Conservation (phyloP, 2,329 filamentous ascomycete species). For the Trichoderma sp. region DNA sequence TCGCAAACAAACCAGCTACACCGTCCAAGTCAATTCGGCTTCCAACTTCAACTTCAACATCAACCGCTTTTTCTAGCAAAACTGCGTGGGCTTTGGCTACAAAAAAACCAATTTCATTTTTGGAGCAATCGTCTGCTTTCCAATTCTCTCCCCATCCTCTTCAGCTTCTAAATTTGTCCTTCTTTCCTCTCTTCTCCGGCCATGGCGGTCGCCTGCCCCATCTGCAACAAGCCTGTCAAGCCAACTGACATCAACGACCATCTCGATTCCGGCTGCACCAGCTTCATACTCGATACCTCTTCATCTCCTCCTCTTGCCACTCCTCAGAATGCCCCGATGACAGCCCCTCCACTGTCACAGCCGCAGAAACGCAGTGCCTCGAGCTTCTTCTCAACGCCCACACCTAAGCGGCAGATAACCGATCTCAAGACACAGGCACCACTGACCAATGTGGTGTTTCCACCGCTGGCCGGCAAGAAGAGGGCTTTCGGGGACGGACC, state of each 20-base stretch:
- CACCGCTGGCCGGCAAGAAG: slow-evolving; percentile 42
- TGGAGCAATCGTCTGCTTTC: not conserved
- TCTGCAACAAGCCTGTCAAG: slow-evolving; percentile 72
- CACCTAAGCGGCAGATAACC: slow-evolving; percentile 48
- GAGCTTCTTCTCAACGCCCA: slow-evolving; percentile 60
- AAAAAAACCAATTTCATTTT: not conserved
- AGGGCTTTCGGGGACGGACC: slow-evolving; percentile 54
- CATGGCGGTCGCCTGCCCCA: slow-evolving; percentile 64
- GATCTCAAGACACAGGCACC: slow-evolving; percentile 33
- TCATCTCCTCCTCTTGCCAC: slow-evolving; percentile 34
- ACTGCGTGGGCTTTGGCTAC: not conserved
- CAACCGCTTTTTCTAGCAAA: not conserved
- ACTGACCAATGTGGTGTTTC: slow-evolving; percentile 33
- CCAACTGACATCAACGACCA: slow-evolving; percentile 80
- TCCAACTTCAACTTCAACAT: not conserved
- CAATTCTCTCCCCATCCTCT: not conserved
- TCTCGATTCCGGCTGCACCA: slow-evolving; percentile 78
- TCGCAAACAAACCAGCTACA: not conserved
- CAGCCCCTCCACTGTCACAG: slow-evolving; percentile 28
- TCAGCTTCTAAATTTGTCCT: not conserved
- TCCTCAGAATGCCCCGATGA: slow-evolving; percentile 23
- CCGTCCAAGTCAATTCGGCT: not conserved
- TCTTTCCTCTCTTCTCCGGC: not conserved
- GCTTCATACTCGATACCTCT: slow-evolving; percentile 56
- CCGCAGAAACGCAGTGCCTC: slow-evolving; percentile 55